Percentiles rank a stretch among this genome's conserved stretches.
phyloP scores from a whole-genome alignment of 768 basidiomycete genomes.

The Phylloporus sp. region DNA sequence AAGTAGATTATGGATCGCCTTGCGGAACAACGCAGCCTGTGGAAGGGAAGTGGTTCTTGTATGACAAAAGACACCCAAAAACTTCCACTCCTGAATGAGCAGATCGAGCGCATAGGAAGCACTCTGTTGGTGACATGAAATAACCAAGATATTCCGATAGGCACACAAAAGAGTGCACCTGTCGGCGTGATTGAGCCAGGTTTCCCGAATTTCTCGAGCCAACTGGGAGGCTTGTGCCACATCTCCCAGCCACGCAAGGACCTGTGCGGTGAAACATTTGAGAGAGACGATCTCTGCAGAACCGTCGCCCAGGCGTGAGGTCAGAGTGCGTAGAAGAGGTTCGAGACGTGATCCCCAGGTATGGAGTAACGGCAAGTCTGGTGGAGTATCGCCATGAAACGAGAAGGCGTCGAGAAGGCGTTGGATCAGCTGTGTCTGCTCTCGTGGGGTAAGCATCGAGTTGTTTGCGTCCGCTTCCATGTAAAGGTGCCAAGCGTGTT shows the following conservation, averaged over 20 bases:
- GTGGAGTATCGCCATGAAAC: constrained; percentile 9
- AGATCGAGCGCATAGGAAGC: constrained; percentile 34
- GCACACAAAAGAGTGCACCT: constrained; percentile 23
- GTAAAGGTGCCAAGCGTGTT: constrained; percentile 40
- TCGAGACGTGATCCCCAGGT: constrained; percentile 37
- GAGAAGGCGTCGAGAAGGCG: constrained; percentile 15
- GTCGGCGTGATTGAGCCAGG: constrained; percentile 18
- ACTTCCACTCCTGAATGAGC: constrained; percentile 37
- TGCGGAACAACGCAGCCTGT: constrained; percentile 26
- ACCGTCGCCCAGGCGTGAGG: constrained; percentile 17
- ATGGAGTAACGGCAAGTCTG: constrained; percentile 21
- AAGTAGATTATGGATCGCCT: constrained; percentile 24
- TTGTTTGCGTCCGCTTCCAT: constrained; percentile 10
- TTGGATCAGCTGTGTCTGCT: constrained; percentile 29
- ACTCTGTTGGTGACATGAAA: constrained; percentile 32
- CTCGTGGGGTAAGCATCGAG: constrained; percentile 14
- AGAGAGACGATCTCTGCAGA: constrained; percentile 18
- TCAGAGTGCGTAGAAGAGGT: constrained; percentile 28
- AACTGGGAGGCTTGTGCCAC: constrained; percentile 31
- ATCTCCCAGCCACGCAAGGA: constrained; percentile 35
- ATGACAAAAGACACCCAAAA: constrained; percentile 24
- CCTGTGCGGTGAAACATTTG: constrained; percentile 30
- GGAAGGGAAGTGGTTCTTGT: constrained; percentile 1
- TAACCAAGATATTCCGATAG: constrained; percentile 37
- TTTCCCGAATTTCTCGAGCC: constrained; percentile 23